A percentile compares a stretch with the other conserved stretches of the same genome.
phyloP scores from a whole-genome alignment of 2,329 filamentous ascomycete genomes.

The Aspergillus sergii region DNA sequence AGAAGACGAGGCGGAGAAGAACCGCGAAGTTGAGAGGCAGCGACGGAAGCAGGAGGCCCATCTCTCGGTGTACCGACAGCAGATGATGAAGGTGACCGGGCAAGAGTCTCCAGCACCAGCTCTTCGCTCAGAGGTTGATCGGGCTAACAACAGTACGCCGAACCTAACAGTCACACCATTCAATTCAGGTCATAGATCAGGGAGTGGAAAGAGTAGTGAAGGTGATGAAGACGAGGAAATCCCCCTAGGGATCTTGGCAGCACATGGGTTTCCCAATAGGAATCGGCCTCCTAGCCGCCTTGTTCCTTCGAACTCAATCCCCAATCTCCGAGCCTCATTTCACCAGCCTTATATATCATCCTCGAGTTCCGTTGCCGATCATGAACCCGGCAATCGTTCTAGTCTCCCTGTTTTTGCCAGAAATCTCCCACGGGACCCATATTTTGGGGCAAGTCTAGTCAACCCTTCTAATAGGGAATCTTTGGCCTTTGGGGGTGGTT shows the following conservation, averaged over 20 bases:
- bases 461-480: slow-evolving; percentile 74
- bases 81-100: slow-evolving; percentile 96
- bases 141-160: slow-evolving; percentile 63
- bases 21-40: slow-evolving; percentile 72
- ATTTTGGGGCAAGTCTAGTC: slow-evolving; percentile 76
- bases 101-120: slow-evolving; percentile 59
- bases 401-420: slow-evolving; percentile 80
- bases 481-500: slow-evolving; percentile 67
- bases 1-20: slow-evolving; percentile 78
- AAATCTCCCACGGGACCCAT: slow-evolving; percentile 81
- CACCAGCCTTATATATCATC: slow-evolving; percentile 51
- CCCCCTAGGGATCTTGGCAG: slow-evolving; percentile 80
- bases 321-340: slow-evolving; percentile 66
- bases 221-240: slow-evolving; percentile 86
- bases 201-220: slow-evolving; percentile 42
- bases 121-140: slow-evolving; percentile 58
- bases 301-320: slow-evolving; percentile 67
- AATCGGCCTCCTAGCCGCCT: slow-evolving; percentile 73
- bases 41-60: slow-evolving; percentile 87
- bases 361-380: slow-evolving; percentile 58
- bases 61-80: slow-evolving; percentile 84
- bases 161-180: slow-evolving; percentile 53
- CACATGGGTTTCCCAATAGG: slow-evolving; percentile 83
- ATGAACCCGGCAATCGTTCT: slow-evolving; percentile 45
- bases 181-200: slow-evolving; percentile 39